Percentiles rank a stretch among this genome's conserved stretches.
Evolutionary conservation across 768 basidiomycete genomes (phyloP).

Genomic region (Tubosaeta sp.): DNA sequence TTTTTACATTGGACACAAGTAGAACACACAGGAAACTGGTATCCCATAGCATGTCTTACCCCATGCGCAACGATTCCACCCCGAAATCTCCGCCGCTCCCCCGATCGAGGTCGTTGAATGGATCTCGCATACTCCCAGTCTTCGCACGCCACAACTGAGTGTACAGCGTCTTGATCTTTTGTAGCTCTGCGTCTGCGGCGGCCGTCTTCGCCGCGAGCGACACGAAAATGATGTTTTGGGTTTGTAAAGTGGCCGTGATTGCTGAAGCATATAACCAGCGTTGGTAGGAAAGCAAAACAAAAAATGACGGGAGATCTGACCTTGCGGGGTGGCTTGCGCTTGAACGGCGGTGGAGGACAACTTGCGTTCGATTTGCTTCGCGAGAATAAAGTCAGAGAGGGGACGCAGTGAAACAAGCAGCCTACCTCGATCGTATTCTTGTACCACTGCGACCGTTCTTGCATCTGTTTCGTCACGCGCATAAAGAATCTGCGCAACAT

Average conservation of each 20-base stretch:
- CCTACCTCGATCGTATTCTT: slow-evolving; percentile 75
- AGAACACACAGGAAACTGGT: not conserved
- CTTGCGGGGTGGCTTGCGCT: slow-evolving; percentile 69
- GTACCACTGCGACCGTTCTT: slow-evolving; percentile 70
- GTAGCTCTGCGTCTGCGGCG: slow-evolving; percentile 65
- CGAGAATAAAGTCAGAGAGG: not conserved
- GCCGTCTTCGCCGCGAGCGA: slow-evolving; percentile 76
- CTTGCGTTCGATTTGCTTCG: slow-evolving; percentile 67
- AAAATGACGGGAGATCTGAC: slow-evolving; percentile 33
- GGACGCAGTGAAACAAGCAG: not conserved
- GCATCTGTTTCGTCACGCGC: slow-evolving; percentile 68
- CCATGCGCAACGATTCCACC: slow-evolving; percentile 28
- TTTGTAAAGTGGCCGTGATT: slow-evolving; percentile 72
- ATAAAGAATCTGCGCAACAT: slow-evolving; percentile 55
- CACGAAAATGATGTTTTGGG: slow-evolving; percentile 75
- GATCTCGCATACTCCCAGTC: slow-evolving; percentile 81
- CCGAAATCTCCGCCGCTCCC: slow-evolving; percentile 42
- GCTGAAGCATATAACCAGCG: slow-evolving; percentile 35
- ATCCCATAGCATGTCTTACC: not conserved
- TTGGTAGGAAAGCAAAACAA: not conserved
- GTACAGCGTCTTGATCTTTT: slow-evolving; percentile 71
- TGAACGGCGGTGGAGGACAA: slow-evolving; percentile 63
- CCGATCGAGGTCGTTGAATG: slow-evolving; percentile 57
- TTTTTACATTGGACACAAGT: not conserved
- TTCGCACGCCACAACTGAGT: slow-evolving; percentile 75